A percentile compares a stretch with the other conserved stretches of the same genome.
Evolutionary conservation across 2,329 filamentous ascomycete genomes (phyloP).

Genomic region (Tolypocladium amazonense): DNA sequence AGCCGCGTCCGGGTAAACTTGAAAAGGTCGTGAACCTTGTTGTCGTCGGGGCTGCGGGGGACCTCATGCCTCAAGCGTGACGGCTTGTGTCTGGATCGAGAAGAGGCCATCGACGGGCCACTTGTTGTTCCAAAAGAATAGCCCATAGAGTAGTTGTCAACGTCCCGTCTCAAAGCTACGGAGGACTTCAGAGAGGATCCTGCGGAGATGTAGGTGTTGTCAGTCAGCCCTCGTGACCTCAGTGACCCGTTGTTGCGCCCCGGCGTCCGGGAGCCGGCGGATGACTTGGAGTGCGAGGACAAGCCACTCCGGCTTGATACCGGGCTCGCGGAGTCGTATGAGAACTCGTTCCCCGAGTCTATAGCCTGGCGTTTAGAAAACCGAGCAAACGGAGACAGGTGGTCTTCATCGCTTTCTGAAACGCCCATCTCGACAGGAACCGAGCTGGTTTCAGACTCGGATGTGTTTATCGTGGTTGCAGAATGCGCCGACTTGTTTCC

Average conservation of each 20-base stretch:
- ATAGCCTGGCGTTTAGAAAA: slow-evolving; percentile 60
- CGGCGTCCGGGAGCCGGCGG: slow-evolving; percentile 41
- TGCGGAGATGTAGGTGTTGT: slow-evolving; percentile 59
- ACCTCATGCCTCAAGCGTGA: slow-evolving; percentile 76
- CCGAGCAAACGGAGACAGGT: slow-evolving; percentile 64
- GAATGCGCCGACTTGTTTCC: slow-evolving; percentile 38
- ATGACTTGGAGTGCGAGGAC: slow-evolving; percentile 47
- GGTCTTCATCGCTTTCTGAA: slow-evolving; percentile 69
- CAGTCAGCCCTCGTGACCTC: slow-evolving; percentile 43
- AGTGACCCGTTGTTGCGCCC: slow-evolving; percentile 39
- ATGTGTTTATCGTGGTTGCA: slow-evolving; percentile 35
- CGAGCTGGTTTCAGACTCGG: slow-evolving; percentile 43
- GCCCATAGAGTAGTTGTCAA: slow-evolving; percentile 45
- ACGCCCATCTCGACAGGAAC: slow-evolving; percentile 46
- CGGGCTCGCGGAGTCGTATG: slow-evolving; percentile 56
- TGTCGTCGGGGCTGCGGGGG: slow-evolving; percentile 63
- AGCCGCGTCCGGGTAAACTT: slow-evolving; percentile 73
- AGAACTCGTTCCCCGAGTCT: slow-evolving; percentile 46
- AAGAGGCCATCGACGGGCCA: slow-evolving; percentile 35
- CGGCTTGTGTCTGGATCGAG: slow-evolving; percentile 34
- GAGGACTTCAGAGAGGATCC: slow-evolving; percentile 38
- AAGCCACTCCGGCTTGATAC: slow-evolving; percentile 50
- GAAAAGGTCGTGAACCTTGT: slow-evolving; percentile 68
- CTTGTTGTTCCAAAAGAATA: slow-evolving; percentile 26
- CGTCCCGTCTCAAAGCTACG: slow-evolving; percentile 19